Evolutionary conservation across 2,329 filamentous ascomycete genomes (phyloP).

Genomic region (Cordyceps cicadae): DNA sequence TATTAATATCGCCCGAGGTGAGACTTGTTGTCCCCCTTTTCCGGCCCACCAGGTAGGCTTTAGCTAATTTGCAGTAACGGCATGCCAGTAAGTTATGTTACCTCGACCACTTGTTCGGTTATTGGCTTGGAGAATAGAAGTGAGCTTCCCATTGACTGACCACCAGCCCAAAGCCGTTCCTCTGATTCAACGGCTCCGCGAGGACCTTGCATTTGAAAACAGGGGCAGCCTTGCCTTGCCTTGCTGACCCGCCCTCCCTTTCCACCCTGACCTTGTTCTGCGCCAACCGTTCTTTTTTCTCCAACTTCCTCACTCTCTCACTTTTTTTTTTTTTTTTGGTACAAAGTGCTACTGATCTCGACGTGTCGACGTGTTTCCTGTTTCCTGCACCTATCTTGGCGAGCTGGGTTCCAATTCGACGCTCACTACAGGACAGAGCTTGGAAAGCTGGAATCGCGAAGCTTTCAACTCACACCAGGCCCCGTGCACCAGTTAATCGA

Average conservation of each 20-base stretch:
- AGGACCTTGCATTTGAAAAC: slow-evolving; percentile 4
- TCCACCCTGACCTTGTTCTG: slow-evolving; percentile 10
- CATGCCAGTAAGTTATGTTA: not conserved
- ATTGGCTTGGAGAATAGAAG: not conserved
- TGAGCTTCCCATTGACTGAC: not conserved
- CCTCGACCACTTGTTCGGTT: not conserved
- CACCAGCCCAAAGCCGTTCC: not conserved
- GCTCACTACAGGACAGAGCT: not conserved
- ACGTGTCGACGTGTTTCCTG: not conserved
- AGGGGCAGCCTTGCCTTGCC: slow-evolving; percentile 8
- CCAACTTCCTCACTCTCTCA: slow-evolving; percentile 3
- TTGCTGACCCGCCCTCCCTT: slow-evolving; percentile 9
- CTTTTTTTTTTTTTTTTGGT: not conserved
- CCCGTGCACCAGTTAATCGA: not conserved
- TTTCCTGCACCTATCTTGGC: not conserved
- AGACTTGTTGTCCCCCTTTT: slow-evolving; percentile 8
- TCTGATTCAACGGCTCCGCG: slow-evolving; percentile 5
- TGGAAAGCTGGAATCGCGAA: not conserved
- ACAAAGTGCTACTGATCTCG: not conserved
- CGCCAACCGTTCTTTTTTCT: slow-evolving; percentile 4
- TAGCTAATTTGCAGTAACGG: not conserved
- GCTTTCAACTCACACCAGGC: not conserved
- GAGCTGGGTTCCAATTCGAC: not conserved
- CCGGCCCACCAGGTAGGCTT: slow-evolving; percentile 2
- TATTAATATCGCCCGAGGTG: slow-evolving; percentile 12